Conservation (phyloP, 192 early-diverging fungal genomes). For the Coemansia sp. region DNA sequence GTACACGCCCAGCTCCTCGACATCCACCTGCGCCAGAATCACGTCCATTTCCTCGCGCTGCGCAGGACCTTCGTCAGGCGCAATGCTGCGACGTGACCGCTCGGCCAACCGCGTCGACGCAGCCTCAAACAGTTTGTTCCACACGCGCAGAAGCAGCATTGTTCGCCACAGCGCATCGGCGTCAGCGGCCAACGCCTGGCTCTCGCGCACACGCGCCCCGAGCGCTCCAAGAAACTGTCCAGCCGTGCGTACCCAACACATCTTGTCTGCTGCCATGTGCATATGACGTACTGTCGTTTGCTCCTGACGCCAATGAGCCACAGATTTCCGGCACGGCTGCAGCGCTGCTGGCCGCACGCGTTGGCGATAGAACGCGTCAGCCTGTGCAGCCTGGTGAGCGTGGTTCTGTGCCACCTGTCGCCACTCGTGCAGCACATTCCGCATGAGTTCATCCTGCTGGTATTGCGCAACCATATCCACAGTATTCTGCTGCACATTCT, state of each 20-base stretch:
- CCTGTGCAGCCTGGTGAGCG: background rate
- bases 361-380: slow-evolving; percentile 7
- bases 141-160: slow-evolving; percentile 9
- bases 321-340: background rate
- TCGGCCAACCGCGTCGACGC: slow-evolving; percentile 2
- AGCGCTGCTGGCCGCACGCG: background rate
- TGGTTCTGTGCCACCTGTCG: background rate
- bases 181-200: background rate
- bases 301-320: slow-evolving; percentile 10
- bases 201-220: background rate
- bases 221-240: slow-evolving; percentile 6
- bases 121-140: slow-evolving; percentile 2
- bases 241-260: background rate
- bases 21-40: background rate
- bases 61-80: background rate
- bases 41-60: background rate
- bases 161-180: background rate
- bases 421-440: slow-evolving; percentile 10
- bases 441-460: background rate
- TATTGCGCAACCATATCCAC: background rate
- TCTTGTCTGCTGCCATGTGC: slow-evolving; percentile 6
- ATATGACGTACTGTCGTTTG: slow-evolving; percentile 14
- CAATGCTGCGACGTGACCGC: background rate
- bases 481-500: background rate
- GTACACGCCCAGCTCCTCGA: background rate